Evolutionary conservation across 23 red algal genomes (phyloP).

Genomic region (Agarophyton chilense): DNA sequence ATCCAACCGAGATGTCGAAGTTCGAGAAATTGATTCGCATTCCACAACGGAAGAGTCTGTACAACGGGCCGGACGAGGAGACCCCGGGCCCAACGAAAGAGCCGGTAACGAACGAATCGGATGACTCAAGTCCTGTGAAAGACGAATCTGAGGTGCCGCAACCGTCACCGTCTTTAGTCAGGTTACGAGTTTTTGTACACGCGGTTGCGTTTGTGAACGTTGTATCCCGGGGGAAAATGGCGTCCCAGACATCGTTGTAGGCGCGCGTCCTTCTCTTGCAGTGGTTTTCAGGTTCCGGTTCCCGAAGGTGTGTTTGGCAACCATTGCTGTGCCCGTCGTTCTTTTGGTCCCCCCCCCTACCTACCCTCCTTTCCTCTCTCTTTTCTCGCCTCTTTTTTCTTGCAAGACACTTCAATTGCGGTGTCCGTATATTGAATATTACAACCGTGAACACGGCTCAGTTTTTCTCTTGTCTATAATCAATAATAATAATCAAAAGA

Average conservation of each 20-base stretch:
- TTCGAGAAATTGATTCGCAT: constrained; percentile 71
- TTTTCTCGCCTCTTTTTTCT: neutral
- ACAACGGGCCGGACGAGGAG: constrained; percentile 14
- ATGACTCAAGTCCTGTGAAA: neutral
- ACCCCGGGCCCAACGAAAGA: constrained; percentile 16
- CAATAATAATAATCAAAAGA: neutral
- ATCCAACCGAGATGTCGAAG: constrained; percentile 73
- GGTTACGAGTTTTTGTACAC: constrained; percentile 81
- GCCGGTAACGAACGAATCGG: constrained; percentile 35
- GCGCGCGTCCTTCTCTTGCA: neutral
- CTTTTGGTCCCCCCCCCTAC: neutral
- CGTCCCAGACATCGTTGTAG: neutral
- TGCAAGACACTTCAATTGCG: neutral
- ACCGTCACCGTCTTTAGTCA: constrained; percentile 35
- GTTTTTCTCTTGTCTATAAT: neutral
- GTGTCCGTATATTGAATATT: neutral
- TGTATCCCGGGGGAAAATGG: constrained; percentile 58
- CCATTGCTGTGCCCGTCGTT: neutral
- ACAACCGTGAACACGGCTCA: neutral
- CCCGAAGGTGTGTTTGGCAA: neutral
- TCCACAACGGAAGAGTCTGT: constrained; percentile 48
- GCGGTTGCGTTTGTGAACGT: constrained; percentile 90
- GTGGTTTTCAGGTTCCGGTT: neutral
- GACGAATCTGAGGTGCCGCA: constrained; percentile 43
- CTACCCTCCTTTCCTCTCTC: neutral